These are phyloP conservation scores for Agaricus sinodeliciosus DNA, from an alignment of 768 basidiomycete species.

Conservation along the genomic window DNA sequence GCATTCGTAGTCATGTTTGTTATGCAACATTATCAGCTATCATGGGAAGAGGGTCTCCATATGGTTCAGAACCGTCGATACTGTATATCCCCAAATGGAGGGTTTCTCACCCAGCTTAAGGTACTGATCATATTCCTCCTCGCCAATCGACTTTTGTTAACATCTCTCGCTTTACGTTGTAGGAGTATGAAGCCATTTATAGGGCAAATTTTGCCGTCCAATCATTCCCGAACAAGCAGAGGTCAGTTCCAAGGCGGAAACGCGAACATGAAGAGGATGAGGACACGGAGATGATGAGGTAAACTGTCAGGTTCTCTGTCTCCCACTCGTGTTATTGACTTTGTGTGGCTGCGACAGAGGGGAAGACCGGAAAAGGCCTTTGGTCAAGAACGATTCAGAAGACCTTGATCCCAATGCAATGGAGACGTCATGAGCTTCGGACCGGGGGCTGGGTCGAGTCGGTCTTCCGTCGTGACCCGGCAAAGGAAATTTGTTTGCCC, in stretches of 20 bases:
- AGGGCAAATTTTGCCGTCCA: conserved; percentile 69
- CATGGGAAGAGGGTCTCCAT: conserved; percentile 86
- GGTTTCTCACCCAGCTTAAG: conserved; percentile 91
- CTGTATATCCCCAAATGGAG: conserved; percentile 89
- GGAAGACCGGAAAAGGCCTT: conserved; percentile 42
- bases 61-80: conserved; percentile 87
- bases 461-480: background rate
- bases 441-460: background rate
- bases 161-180: background rate
- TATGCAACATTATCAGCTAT: conserved; percentile 76
- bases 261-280: conserved; percentile 70
- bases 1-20: conserved; percentile 92
- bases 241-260: conserved; percentile 52
- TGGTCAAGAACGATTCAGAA: conserved; percentile 28
- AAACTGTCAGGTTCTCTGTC: background rate
- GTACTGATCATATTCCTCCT: conserved; percentile 26
- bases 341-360: conserved; percentile 20
- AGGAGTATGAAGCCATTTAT: conserved; percentile 95
- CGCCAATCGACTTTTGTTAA: background rate
- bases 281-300: conserved; percentile 21
- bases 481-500: background rate
- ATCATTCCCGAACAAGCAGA: conserved; percentile 42
- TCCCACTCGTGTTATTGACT: conserved; percentile 3
- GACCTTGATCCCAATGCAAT: conserved; percentile 40
- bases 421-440: conserved; percentile 31